Conservation (phyloP, 2,329 filamentous ascomycete species). For the Sordariomycetes sp. region DNA sequence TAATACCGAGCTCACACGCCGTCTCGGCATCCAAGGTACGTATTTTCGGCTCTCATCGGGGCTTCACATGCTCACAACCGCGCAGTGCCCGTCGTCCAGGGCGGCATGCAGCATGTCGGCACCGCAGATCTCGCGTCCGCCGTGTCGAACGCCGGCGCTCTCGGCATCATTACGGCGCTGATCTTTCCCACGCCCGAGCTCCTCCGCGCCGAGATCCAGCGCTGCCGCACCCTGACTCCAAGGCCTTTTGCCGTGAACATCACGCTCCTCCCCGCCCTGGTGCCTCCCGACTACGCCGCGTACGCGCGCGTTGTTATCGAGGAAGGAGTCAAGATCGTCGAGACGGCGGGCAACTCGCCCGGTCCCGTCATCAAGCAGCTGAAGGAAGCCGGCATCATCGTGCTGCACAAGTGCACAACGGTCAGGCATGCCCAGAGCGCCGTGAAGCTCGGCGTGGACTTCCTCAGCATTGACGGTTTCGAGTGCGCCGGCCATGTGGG, state of each 20-base stretch:
- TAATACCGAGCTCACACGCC: slow-evolving; percentile 45
- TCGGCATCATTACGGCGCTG: slow-evolving; percentile 76
- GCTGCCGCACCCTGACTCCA: slow-evolving; percentile 68
- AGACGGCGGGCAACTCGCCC: slow-evolving; percentile 81
- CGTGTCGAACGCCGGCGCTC: slow-evolving; percentile 71
- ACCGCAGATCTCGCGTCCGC: slow-evolving; percentile 69
- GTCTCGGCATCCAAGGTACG: slow-evolving; percentile 42
- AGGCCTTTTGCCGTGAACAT: slow-evolving; percentile 89
- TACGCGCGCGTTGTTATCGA: slow-evolving; percentile 91
- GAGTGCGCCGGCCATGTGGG: slow-evolving; percentile 90
- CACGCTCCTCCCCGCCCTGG: slow-evolving; percentile 80
- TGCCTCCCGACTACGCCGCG: slow-evolving; percentile 82
- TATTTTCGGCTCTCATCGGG: neutral
- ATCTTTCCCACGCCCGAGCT: slow-evolving; percentile 89
- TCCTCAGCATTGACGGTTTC: slow-evolving; percentile 93
- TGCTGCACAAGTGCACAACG: slow-evolving; percentile 96
- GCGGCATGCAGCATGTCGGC: slow-evolving; percentile 80
- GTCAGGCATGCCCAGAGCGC: slow-evolving; percentile 88
- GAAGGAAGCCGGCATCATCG: slow-evolving; percentile 66
- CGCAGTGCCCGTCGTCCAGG: slow-evolving; percentile 70
- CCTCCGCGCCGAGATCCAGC: slow-evolving; percentile 85
- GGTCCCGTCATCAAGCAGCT: slow-evolving; percentile 84
- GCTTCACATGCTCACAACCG: neutral
- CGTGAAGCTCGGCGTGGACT: slow-evolving; percentile 90
- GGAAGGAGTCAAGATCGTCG: slow-evolving; percentile 82